These are phyloP conservation scores for Fusarium chuoi DNA, from an alignment of 2,329 filamentous ascomycete species.

Conservation along the genomic window DNA sequence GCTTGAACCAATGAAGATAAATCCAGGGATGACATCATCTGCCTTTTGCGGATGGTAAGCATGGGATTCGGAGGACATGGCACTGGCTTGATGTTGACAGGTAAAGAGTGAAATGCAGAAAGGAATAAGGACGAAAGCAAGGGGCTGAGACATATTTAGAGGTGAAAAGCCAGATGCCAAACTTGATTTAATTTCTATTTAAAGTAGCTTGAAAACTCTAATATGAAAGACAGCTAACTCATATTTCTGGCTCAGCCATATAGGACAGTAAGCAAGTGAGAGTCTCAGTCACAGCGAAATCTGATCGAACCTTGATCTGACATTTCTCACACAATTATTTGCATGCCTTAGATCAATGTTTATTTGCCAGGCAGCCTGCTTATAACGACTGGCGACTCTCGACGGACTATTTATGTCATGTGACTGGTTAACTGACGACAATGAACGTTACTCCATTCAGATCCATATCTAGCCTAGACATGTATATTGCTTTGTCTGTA, in stretches of 20 bases:
- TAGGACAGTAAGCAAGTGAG: background rate
- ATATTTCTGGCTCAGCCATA: background rate
- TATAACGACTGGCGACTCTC: too few relatives aligned
- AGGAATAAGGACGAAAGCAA: background rate
- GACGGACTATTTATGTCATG: too few relatives aligned
- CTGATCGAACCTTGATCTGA: too few relatives aligned
- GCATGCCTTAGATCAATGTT: background rate
- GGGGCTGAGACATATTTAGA: background rate
- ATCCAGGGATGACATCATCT: background rate
- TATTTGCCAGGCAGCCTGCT: too few relatives aligned
- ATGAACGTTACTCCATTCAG: too few relatives aligned
- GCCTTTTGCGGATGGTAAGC: background rate
- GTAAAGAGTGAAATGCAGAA: background rate
- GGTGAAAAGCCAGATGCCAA: rapidly evolving
- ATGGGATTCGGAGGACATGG: background rate
- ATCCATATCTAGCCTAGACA: too few relatives aligned
- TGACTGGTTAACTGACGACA: too few relatives aligned
- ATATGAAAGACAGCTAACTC: background rate
- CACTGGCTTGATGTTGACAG: background rate
- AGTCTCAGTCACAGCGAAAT: background rate
- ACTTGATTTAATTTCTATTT: background rate
- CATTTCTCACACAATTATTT: too few relatives aligned
- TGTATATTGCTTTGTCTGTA: too few relatives aligned
- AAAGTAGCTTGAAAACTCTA: background rate
- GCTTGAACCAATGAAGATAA: slow-evolving; percentile 8